Base-by-base conservation (phyloP, 192 early-diverging fungal genomes). In the Radiomyces spectabilis region DNA sequence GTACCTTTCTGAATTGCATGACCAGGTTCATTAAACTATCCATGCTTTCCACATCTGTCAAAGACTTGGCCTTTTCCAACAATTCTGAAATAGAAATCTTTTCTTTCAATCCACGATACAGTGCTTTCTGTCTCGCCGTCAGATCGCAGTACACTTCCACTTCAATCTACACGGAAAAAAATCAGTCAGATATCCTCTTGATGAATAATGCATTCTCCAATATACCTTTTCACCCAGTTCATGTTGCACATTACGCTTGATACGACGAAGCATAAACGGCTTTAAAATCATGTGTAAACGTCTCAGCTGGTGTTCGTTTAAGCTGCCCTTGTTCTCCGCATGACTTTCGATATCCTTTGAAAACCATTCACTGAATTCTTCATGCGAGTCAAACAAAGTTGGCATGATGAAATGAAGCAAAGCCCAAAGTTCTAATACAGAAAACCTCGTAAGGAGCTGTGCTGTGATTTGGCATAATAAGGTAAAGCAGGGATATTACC, bases 391-490 rank as follows among this genome's bases (percentile, higher is more conserved):
- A 55, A 95, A 95, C 19, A 93, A 75, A 19, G 84, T 92, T 3
- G 93, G 93, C 93, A 95, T 95, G 59, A 95, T 91, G 66, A 95
- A 95, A 64, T 95, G 89, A 39, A 95, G 73, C 38, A 95, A 66
- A 1, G 90, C 86, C 93, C 93, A 95, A 43, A 95, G 73, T 68
- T 95, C 93, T 67, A 45, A 50, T n/a, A n/a, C n/a, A n/a, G n/a
- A n/a, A n/a, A n/a, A n/a, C n/a, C n/a, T n/a, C n/a, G n/a, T n/a
- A n/a, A n/a, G n/a, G n/a, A n/a, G n/a, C n/a, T n/a, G n/a, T n/a
- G n/a, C n/a, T n/a, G n/a, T n/a, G n/a, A n/a, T n/a, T n/a, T n/a
- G n/a, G n/a, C n/a, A n/a, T n/a, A n/a, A n/a, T n/a, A n/a, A n/a
- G n/a, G n/a, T n/a, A n/a, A n/a, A n/a, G n/a, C n/a, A n/a, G n/a